These are phyloP conservation scores for Aspergillus viridinutans DNA, from an alignment of 2,329 filamentous ascomycete species.

Conservation along the genomic window DNA sequence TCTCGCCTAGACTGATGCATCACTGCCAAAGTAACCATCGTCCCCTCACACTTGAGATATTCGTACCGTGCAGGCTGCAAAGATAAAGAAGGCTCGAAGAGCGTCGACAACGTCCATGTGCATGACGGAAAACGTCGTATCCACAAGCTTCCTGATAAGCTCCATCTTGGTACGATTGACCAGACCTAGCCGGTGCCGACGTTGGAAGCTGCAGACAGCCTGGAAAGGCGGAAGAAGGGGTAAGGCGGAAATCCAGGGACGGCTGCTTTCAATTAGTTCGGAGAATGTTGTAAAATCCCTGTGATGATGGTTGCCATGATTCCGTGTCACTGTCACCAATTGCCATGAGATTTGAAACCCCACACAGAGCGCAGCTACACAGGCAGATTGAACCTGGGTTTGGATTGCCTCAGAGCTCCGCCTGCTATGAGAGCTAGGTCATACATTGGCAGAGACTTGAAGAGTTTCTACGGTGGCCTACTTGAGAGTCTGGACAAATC, in stretches of 20 bases:
- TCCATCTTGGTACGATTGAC: constrained; percentile 9
- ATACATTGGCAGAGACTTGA: not conserved
- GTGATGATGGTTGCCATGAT: not conserved
- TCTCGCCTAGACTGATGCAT: not conserved
- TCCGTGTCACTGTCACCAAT: not conserved
- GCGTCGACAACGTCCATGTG: constrained; percentile 31
- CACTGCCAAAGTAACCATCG: not conserved
- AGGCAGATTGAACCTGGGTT: no score
- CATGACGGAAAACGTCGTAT: constrained; percentile 11
- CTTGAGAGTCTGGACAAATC: not conserved
- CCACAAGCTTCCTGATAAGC: constrained; percentile 7
- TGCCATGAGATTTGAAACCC: not conserved
- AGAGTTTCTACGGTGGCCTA: not conserved
- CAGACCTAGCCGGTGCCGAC: not conserved
- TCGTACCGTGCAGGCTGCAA: constrained; percentile 37
- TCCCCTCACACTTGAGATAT: constrained; percentile 4
- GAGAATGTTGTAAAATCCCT: not conserved
- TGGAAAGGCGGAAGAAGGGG: not conserved
- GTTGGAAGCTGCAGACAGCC: not conserved
- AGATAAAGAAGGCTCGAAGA: constrained; percentile 36
- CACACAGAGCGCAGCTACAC: not conserved
- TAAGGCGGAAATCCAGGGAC: not conserved
- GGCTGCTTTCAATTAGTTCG: not conserved
- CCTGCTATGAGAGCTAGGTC: not conserved
- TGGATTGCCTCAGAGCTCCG: not conserved